Evolutionary conservation across 768 basidiomycete species (phyloP).

Genomic region (Sarcodon aspratus): DNA sequence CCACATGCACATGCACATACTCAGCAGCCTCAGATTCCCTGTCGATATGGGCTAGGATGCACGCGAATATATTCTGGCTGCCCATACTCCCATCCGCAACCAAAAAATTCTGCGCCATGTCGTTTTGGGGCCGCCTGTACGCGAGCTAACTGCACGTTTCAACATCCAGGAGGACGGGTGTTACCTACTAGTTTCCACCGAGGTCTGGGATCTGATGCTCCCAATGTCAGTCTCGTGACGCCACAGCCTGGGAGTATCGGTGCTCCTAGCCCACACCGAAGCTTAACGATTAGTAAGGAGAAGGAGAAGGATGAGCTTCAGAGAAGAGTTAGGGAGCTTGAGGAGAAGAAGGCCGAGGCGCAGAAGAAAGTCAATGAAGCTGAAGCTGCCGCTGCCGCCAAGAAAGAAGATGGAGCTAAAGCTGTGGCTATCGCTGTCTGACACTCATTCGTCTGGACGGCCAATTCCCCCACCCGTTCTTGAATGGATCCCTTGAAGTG

Average conservation of each 20-base stretch:
- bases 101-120: conserved; percentile 33
- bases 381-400: conserved; percentile 45
- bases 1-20: conserved; percentile 17
- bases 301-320: conserved; percentile 26
- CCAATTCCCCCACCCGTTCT: background rate
- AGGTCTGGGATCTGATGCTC: conserved; percentile 49
- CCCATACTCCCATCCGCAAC: conserved; percentile 38
- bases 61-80: conserved; percentile 62
- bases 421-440: conserved; percentile 27
- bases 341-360: conserved; percentile 50
- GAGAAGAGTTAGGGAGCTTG: conserved; percentile 49
- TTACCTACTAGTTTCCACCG: conserved; percentile 75
- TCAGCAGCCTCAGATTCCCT: conserved; percentile 26
- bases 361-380: conserved; percentile 60
- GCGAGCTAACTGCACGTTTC: conserved; percentile 55
- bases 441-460: background rate
- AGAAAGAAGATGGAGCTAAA: conserved; percentile 45
- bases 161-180: conserved; percentile 82
- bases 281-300: conserved; percentile 60
- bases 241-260: conserved; percentile 62
- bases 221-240: conserved; percentile 46
- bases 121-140: conserved; percentile 82
- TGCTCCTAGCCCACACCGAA: conserved; percentile 53
- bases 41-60: conserved; percentile 79
- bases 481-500: background rate